phyloP scores from a whole-genome alignment of 2,329 filamentous ascomycete genomes.

The Colletotrichum tabaci region DNA sequence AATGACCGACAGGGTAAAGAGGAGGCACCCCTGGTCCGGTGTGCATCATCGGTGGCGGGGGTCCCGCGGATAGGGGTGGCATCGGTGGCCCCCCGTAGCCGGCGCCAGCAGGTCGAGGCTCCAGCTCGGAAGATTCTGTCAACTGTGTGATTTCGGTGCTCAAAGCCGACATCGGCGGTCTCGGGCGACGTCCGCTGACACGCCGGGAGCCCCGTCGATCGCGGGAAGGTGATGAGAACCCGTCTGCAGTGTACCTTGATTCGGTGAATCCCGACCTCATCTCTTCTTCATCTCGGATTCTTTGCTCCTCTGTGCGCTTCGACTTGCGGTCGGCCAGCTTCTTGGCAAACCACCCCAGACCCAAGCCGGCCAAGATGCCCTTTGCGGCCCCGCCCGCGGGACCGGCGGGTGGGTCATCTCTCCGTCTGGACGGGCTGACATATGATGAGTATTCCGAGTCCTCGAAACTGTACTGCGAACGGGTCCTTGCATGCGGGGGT shows the following conservation, averaged over 20 bases:
- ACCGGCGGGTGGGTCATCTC: conserved; percentile 58
- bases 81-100: conserved; percentile 53
- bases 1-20: conserved; percentile 38
- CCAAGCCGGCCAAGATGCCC: conserved; percentile 72
- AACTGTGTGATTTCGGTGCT: conserved; percentile 42
- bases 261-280: conserved; percentile 71
- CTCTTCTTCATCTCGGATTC: conserved; percentile 65
- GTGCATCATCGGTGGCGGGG: conserved; percentile 57
- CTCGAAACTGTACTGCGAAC: conserved; percentile 62
- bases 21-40: conserved; percentile 45
- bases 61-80: conserved; percentile 52
- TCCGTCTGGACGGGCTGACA: conserved; percentile 73
- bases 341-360: conserved; percentile 78
- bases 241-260: conserved; percentile 80
- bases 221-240: conserved; percentile 64
- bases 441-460: conserved; percentile 74
- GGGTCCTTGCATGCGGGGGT: conserved; percentile 61
- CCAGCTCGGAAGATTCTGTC: conserved; percentile 57
- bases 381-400: conserved; percentile 67
- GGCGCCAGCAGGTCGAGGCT: conserved; percentile 54
- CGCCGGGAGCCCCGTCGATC: conserved; percentile 47
- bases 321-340: conserved; percentile 71
- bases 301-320: conserved; percentile 64
- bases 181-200: conserved; percentile 45
- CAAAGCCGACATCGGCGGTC: conserved; percentile 45